A percentile compares a stretch with the other conserved stretches of the same genome.
These are phyloP conservation scores for Magnaporthales sp. DNA, from an alignment of 2,329 filamentous ascomycete species.

Conservation along the genomic window DNA sequence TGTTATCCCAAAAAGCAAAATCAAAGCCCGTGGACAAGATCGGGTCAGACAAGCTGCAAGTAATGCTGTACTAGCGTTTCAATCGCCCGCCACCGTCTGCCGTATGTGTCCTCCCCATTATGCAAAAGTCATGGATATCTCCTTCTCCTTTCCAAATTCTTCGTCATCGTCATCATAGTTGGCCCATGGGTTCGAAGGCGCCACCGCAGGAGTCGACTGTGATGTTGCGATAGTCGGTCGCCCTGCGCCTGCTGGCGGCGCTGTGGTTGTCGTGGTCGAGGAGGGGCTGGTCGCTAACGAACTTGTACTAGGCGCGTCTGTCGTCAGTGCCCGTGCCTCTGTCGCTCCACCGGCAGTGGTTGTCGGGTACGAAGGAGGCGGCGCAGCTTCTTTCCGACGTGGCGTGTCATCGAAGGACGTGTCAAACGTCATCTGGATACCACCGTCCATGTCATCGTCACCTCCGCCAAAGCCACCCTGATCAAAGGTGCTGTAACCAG, in stretches of 20 bases:
- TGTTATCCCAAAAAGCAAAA: too few relatives aligned
- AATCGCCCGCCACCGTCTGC: background rate
- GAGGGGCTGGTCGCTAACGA: background rate
- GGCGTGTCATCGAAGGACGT: constrained; percentile 41
- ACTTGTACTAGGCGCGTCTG: constrained; percentile 12
- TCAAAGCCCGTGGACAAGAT: too few relatives aligned
- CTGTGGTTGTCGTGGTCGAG: background rate
- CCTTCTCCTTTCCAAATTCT: constrained; percentile 62
- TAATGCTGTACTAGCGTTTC: background rate
- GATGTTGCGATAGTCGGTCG: constrained; percentile 34
- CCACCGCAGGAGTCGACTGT: constrained; percentile 41
- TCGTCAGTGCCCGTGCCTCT: constrained; percentile 12
- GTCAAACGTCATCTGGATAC: constrained; percentile 64
- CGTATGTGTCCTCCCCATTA: constrained; percentile 20
- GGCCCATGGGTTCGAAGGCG: constrained; percentile 58
- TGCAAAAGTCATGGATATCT: constrained; percentile 78
- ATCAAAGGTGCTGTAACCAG: constrained; percentile 5
- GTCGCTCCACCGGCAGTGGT: constrained; percentile 17
- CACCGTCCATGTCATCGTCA: constrained; percentile 24
- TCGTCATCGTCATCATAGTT: constrained; percentile 53
- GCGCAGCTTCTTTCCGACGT: background rate
- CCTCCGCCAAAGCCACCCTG: constrained; percentile 24
- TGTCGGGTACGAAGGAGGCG: background rate
- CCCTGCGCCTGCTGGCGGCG: background rate
- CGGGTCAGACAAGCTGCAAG: background rate